Evolutionary conservation across 176 grass and related monocot genomes (phyloP).

Genomic region (Oryza australiensis): DNA sequence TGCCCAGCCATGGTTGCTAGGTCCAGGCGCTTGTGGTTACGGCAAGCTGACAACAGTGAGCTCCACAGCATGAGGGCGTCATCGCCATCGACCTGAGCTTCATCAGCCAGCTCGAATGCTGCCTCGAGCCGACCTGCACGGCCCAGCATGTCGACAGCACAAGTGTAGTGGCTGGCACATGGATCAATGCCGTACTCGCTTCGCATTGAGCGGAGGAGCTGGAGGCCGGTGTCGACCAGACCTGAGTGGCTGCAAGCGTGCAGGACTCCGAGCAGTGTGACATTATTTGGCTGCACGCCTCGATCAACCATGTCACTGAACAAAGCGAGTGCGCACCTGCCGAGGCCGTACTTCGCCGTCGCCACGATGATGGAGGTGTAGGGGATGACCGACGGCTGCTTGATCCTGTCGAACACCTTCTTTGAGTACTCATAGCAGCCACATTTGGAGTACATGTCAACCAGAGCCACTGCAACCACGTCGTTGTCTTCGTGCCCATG

Average conservation of each 20-base stretch:
- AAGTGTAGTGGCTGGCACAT: conserved; percentile 65
- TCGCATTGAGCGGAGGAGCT: conserved; percentile 56
- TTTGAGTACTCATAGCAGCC: conserved; percentile 54
- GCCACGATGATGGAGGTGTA: conserved; percentile 80
- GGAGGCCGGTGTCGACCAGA: conserved; percentile 57
- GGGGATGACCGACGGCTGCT: conserved; percentile 50
- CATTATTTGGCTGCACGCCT: conserved; percentile 50
- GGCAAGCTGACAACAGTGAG: conserved; percentile 66
- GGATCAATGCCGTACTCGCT: conserved; percentile 46
- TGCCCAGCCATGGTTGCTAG: conserved; percentile 52
- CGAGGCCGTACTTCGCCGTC: conserved; percentile 60
- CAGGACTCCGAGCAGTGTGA: conserved; percentile 69
- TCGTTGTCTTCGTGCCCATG: conserved; percentile 49
- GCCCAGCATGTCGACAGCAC: conserved; percentile 73
- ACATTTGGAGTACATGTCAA: conserved; percentile 85
- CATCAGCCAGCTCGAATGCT: conserved; percentile 52
- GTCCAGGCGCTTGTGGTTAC: conserved; percentile 59
- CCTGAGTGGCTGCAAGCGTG: conserved; percentile 82
- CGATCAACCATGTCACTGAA: conserved; percentile 58
- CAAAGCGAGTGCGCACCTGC: conserved; percentile 35
- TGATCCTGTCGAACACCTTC: conserved; percentile 65
- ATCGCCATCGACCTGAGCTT: conserved; percentile 41
- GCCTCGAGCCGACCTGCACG: conserved; percentile 53
- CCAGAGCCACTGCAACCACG: conserved; percentile 49
- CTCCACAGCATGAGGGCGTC: conserved; percentile 73